Conservation (phyloP, 2,329 filamentous ascomycete species). For the Tolypocladium ophioglossoides region DNA sequence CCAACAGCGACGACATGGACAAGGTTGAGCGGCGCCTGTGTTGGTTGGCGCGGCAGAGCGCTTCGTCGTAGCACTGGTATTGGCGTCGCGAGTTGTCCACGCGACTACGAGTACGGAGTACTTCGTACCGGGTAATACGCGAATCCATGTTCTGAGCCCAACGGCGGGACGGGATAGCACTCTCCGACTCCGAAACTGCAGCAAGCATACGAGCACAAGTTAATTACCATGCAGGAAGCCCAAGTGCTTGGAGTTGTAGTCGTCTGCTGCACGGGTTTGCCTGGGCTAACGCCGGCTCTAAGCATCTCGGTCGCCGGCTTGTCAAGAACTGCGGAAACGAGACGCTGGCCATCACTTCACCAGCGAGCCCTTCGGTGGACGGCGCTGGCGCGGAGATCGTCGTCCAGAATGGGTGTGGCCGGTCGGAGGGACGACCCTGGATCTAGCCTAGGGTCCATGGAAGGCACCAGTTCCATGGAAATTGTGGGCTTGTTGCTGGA, state of each 20-base stretch:
- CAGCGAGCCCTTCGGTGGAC: slow-evolving; percentile 1
- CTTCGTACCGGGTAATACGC: no score
- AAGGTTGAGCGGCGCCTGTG: neutral
- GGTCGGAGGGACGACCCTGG: slow-evolving; percentile 12
- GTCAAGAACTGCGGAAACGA: neutral
- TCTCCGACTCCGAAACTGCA: neutral
- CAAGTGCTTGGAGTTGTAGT: neutral
- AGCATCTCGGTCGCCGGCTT: slow-evolving; percentile 19
- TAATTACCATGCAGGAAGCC: neutral
- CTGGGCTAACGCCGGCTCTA: slow-evolving; percentile 17
- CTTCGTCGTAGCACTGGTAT: neutral
- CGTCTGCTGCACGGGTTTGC: neutral
- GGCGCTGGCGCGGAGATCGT: slow-evolving; percentile 12
- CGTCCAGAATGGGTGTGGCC: slow-evolving; percentile 14
- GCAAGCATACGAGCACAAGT: no score
- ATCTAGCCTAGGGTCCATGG: slow-evolving; percentile 7
- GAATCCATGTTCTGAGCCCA: neutral
- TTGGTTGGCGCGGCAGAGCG: neutral
- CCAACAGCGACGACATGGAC: neutral
- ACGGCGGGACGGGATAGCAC: neutral
- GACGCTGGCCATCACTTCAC: neutral
- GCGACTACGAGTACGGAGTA: no score
- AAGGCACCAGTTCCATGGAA: neutral
- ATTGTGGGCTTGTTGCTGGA: neutral
- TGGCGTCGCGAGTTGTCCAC: no score